These are phyloP conservation scores for Cylindrotheca closterium DNA, from an alignment of 108 stramenopile genomes.

Conservation along the genomic window DNA sequence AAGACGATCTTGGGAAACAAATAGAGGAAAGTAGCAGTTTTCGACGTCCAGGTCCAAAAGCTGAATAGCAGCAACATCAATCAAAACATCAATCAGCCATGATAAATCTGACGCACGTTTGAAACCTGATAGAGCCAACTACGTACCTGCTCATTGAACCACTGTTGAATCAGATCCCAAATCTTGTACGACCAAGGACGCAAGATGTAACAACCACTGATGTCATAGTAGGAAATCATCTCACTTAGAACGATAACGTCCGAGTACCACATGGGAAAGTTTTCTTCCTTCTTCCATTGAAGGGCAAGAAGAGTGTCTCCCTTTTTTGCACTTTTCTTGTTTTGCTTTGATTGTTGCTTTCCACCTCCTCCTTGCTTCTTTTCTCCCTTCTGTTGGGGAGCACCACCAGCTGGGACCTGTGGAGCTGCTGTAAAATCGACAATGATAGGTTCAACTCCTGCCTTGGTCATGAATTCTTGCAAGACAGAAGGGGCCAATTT, in stretches of 20 bases:
- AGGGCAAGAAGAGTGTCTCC: conserved; percentile 77
- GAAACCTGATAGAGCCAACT: background rate
- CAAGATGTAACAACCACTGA: conserved; percentile 98
- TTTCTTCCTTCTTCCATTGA: conserved; percentile 90
- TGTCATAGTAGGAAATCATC: conserved; percentile 99
- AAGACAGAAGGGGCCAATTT: conserved; percentile 64
- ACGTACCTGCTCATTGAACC: conserved; percentile 84
- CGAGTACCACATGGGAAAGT: conserved; percentile 97
- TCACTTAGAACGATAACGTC: conserved; percentile 96
- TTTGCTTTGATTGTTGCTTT: conserved; percentile 14
- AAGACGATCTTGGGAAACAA: conserved; percentile 90
- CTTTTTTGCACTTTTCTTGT: conserved; percentile 67
- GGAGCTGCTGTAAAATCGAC: conserved; percentile 51
- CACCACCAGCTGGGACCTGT: conserved; percentile 1
- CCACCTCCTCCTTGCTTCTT: conserved; percentile 8
- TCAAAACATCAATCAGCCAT: background rate
- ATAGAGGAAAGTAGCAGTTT: conserved; percentile 98
- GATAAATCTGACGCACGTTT: background rate
- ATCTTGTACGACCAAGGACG: conserved; percentile 98
- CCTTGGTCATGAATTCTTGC: conserved; percentile 51
- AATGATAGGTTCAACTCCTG: conserved; percentile 59
- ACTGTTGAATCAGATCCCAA: conserved; percentile 97
- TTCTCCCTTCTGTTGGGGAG: conserved; percentile 7
- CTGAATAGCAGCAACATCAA: conserved; percentile 25
- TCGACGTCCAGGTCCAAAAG: conserved; percentile 89